Evolutionary conservation across 306 rosid genomes (phyloP).

Genomic region (Cyamopsis tetragonoloba): DNA sequence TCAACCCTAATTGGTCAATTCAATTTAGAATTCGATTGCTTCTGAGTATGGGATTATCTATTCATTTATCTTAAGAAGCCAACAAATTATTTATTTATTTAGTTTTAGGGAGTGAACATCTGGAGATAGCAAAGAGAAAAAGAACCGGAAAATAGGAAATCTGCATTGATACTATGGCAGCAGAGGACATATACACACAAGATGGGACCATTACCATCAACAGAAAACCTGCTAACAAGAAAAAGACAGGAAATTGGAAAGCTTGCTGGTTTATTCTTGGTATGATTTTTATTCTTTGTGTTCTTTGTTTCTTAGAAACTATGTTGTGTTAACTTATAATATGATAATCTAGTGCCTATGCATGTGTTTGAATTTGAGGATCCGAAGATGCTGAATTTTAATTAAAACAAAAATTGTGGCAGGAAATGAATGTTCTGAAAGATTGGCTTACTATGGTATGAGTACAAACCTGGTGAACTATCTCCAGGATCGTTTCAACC

Average conservation of each 20-base stretch:
- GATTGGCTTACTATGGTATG: constrained; percentile 94
- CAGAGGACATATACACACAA: constrained; percentile 50
- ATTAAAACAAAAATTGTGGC: constrained; percentile 15
- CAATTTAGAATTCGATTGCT: not conserved
- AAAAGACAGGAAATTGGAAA: constrained; percentile 75
- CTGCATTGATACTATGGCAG: constrained; percentile 35
- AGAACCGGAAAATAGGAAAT: not conserved
- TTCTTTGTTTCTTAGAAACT: not conserved
- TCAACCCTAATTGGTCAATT: not conserved
- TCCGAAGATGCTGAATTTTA: constrained; percentile 3
- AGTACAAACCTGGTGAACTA: constrained; percentile 86
- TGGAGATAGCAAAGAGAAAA: not conserved
- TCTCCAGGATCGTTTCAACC: constrained; percentile 51
- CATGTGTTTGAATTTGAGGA: not conserved
- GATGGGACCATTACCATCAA: constrained; percentile 61
- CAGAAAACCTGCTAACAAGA: constrained; percentile 64
- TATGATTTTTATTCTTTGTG: constrained; percentile 23
- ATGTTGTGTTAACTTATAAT: not conserved
- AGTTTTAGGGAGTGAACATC: constrained; percentile 9
- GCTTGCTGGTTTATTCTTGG: constrained; percentile 85
- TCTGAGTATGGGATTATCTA: not conserved
- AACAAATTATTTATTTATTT: not conserved
- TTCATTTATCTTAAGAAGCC: not conserved
- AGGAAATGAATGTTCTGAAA: constrained; percentile 84
- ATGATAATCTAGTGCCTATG: not conserved